Base-by-base conservation (phyloP, 1,139 yeast genomes). In the Blastobotrys serpentis region DNA sequence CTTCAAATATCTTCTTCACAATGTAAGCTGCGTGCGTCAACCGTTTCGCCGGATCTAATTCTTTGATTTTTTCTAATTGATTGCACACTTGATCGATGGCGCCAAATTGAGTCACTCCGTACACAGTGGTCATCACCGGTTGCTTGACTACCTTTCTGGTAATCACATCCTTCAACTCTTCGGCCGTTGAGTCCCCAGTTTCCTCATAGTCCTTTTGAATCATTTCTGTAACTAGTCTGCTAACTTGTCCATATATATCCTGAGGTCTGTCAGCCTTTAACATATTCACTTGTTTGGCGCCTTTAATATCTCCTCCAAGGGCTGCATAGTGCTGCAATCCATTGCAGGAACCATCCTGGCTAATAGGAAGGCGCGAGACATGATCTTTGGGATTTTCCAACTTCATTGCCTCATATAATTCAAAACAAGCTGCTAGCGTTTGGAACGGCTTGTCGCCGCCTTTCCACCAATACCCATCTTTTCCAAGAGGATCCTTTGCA, bases 121-220 rank as follows among this genome's bases (percentile, higher is more conserved):
- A 90, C 39, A 90, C 97, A 59, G 86, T 88, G 0, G 97, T 90
- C 97, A 90, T 90, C 14, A 90, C 97, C 0, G 98, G 87, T 66
- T 88, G 96, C 64, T 90, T 90, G 41, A 89, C 95, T 43, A 88
- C 82, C 63, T 86, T 86, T 58, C 98, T 77, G 17, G 81, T 76
- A 49, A 90, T 78, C 58, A 79, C 77, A 46, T 82, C 84, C 53
- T 77, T 71, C 42, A 82, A 67, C 48, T 72, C 70, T 16, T 64
- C 51, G 0, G 88, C 88, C 53, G 68, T 60, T 17, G 18, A 41
- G 11, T 41, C 22, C 7, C 49, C 52, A 43, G 67, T 70, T 7
- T 32, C 10, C 4, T 52, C 75, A 4, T 74, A 79, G 46, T 78
- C 84, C 10, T 61, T 60, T 26, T 71, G 73, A 38, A 79, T 71